Conservation (phyloP, 495 filamentous ascomycete species). For the Aspergillus cavernicola region DNA sequence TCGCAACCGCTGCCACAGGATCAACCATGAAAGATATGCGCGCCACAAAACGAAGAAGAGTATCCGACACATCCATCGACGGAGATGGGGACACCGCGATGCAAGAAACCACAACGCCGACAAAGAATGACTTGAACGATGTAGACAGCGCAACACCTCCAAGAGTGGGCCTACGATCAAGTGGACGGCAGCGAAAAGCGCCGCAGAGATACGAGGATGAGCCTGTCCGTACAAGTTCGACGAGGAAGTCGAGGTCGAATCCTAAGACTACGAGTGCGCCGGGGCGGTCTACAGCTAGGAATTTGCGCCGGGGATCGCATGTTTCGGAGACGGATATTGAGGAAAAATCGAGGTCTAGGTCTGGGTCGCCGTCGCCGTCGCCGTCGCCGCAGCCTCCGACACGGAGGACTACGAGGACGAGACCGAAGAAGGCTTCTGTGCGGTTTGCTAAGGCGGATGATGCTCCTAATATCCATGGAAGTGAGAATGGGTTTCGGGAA, state of each 20-base stretch:
- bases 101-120: conserved; percentile 15
- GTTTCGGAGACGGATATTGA: conserved; percentile 12
- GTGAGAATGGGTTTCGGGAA: conserved; percentile 15
- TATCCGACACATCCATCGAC: conserved; percentile 29
- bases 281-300: conserved; percentile 18
- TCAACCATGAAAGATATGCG: conserved; percentile 37
- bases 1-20: too few species aligned
- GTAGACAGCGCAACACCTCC: conserved; percentile 23
- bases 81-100: conserved; percentile 37
- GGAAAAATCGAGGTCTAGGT: background rate
- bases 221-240: conserved; percentile 16
- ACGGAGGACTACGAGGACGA: conserved; percentile 23
- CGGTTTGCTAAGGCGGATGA: conserved; percentile 16
- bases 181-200: conserved; percentile 39
- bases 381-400: conserved; percentile 17
- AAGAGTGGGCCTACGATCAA: conserved; percentile 30
- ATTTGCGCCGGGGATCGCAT: conserved; percentile 20
- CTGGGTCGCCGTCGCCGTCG: conserved; percentile 22
- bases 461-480: conserved; percentile 8
- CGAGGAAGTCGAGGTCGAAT: conserved; percentile 17
- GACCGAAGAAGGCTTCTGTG: conserved; percentile 27
- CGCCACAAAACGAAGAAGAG: conserved; percentile 39
- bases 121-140: background rate
- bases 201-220: conserved; percentile 38
- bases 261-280: background rate